Conservation (phyloP, 2,329 filamentous ascomycete genomes). For the Biscogniauxia mediterranea region DNA sequence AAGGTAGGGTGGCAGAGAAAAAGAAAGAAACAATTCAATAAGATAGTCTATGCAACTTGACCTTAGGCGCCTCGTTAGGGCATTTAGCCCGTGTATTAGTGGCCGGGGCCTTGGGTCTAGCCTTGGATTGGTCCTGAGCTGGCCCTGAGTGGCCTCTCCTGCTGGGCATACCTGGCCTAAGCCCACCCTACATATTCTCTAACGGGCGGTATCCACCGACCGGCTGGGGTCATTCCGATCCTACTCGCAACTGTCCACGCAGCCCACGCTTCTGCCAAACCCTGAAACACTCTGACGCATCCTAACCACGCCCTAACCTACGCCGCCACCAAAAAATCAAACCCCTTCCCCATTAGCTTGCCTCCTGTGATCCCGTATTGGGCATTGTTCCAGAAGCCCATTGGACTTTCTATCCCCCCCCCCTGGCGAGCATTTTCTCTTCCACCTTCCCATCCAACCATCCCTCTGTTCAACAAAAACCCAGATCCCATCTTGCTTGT, state of each 20-base stretch:
- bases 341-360: conserved; percentile 16
- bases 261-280: not conserved
- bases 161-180: not conserved
- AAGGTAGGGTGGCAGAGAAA: not conserved
- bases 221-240: not conserved
- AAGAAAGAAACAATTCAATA: not conserved
- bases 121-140: too few species aligned
- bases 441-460: conserved; percentile 8
- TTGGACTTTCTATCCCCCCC: conserved; percentile 2
- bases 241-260: not conserved
- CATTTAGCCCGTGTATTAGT: not conserved
- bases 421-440: conserved; percentile 15
- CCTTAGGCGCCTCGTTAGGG: not conserved
- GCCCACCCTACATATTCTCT: conserved; percentile 1
- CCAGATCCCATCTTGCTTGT: not conserved
- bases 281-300: conserved; percentile 10
- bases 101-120: too few species aligned
- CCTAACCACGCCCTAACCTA: not conserved
- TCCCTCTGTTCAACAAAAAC: conserved; percentile 5
- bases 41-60: not conserved
- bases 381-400: conserved; percentile 30
- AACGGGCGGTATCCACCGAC: conserved; percentile 1
- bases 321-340: not conserved
- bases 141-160: too few species aligned
- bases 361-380: conserved; percentile 20